Evolutionary conservation across 768 basidiomycete genomes (phyloP), one percentile per base, ranked within the genome.

Genomic region (Hypholoma fasciculare): DNA sequence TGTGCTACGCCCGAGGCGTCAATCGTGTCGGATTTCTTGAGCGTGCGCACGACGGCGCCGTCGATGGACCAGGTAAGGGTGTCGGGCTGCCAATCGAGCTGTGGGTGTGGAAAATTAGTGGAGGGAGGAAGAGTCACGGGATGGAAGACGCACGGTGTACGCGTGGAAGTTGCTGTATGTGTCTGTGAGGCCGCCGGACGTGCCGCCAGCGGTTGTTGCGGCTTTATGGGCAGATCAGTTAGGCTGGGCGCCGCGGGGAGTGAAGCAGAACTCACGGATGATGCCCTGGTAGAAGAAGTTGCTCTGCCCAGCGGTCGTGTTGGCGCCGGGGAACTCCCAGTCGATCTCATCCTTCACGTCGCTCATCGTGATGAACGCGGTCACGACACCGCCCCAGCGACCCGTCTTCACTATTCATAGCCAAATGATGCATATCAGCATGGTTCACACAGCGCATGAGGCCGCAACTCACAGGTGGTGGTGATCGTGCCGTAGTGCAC

Each of bases 281-380:
- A 78, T 54, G 27, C 87, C 87, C 67, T 89, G 83, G 89, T 89
- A 92, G 75, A 90, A 92, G 64, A 76, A 88, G 68, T 94, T 94
- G 39, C 84, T 87, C 72, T 96, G 93, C 8, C 78, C 92, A 54
- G 85, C 67, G 1, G 82, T 82, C 2, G 84, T 87, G 17, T 72
- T 65, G 47, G 75, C 75, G 6, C 90, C 89, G 54, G 90, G 88
- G 65, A 87, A 93, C 68, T 92, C 90, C 90, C 92, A 92, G 62
- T 94, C 91, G 52, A 94, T 90, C 68, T 93, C 92, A 66, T 92
- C 89, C 69, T 90, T 92, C 64, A 92, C 79, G 62, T 88, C 83
- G 64, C 83, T 85, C 92, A 94, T 94, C 5, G 87, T 89, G 65
- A 92, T 90, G 73, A 89, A 90, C 8, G 93, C 92, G 0, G 88